A percentile compares a stretch with the other conserved stretches of the same genome.
Conservation (phyloP, 2,329 filamentous ascomycete species). For the Pseudopyricularia javanii region DNA sequence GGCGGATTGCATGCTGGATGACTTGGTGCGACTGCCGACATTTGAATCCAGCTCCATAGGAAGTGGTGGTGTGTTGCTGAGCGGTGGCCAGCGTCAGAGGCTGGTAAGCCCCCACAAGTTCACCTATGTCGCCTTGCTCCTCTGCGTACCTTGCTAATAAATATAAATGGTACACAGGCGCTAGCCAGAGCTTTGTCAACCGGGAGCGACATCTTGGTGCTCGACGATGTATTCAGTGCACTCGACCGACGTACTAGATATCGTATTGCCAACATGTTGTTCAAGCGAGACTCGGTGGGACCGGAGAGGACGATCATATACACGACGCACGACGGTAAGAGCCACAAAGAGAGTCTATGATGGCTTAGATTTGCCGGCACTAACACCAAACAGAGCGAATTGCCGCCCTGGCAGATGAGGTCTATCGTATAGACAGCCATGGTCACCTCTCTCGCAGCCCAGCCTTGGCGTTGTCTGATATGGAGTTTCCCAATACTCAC, state of each 20-base stretch:
- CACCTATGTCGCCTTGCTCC: too few relatives aligned
- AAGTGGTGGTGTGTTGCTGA: background rate
- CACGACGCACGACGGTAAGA: slow-evolving; percentile 8
- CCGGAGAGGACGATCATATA: slow-evolving; percentile 13
- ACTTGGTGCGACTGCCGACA: background rate
- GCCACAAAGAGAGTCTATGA: slow-evolving; percentile 14
- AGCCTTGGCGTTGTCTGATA: too few relatives aligned
- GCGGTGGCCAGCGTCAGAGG: background rate
- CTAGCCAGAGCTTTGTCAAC: background rate
- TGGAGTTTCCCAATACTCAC: too few relatives aligned
- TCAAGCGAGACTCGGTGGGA: too few relatives aligned
- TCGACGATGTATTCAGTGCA: slow-evolving; percentile 23
- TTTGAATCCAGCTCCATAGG: background rate
- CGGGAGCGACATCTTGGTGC: slow-evolving; percentile 12
- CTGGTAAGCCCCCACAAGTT: too few relatives aligned
- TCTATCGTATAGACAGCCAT: slow-evolving; percentile 15
- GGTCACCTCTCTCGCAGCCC: background rate
- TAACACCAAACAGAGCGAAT: slow-evolving; percentile 30
- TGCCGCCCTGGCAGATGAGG: slow-evolving; percentile 27
- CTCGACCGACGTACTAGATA: slow-evolving; percentile 14
- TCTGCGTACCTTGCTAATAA: too few relatives aligned
- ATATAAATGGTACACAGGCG: too few relatives aligned
- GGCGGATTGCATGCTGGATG: background rate
- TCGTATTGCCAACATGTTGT: slow-evolving; percentile 15
- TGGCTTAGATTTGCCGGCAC: slow-evolving; percentile 20